These are phyloP conservation scores for Saturnispora gosingensis DNA, from an alignment of 805 yeast species.

Conservation along the genomic window DNA sequence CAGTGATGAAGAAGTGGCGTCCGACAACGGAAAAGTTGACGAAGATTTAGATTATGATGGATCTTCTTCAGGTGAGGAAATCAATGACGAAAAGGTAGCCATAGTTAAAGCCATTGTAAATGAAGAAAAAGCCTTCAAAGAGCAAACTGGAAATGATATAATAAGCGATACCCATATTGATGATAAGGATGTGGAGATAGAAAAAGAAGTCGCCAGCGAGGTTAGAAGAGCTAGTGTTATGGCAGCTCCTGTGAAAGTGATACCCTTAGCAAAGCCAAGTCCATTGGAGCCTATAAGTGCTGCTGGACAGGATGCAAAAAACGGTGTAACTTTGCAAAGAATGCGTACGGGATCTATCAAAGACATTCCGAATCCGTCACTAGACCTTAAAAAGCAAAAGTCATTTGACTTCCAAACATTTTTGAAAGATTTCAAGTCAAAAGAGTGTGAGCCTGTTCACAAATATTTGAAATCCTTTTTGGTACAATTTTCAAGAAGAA, in stretches of 20 bases:
- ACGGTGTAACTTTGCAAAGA: not conserved
- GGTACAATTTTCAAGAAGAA: slow-evolving; percentile 58
- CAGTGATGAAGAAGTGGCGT: slow-evolving; percentile 5
- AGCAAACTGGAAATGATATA: not conserved
- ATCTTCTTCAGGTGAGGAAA: slow-evolving; percentile 2
- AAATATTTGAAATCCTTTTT: slow-evolving; percentile 80
- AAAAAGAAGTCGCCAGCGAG: slow-evolving; percentile 10
- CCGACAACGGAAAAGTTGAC: slow-evolving; percentile 16
- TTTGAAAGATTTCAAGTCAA: slow-evolving; percentile 57
- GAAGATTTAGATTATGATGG: slow-evolving; percentile 1
- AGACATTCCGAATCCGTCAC: slow-evolving; percentile 25
- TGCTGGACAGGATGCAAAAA: not conserved
- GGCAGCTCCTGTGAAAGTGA: not conserved
- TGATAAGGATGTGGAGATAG: slow-evolving; percentile 1
- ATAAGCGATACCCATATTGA: not conserved
- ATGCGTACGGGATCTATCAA: slow-evolving; percentile 10
- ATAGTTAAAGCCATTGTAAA: not conserved
- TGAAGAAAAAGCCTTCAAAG: not conserved
- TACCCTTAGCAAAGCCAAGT: not conserved
- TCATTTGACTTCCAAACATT: slow-evolving; percentile 81
- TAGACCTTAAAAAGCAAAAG: slow-evolving; percentile 20
- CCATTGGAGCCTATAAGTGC: not conserved
- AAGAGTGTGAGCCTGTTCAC: slow-evolving; percentile 81
- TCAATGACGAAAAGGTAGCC: slow-evolving; percentile 2
- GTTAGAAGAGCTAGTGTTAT: slow-evolving; percentile 6